phyloP scores from a whole-genome alignment of 306 rosid genomes.

The Prunus campanulata region DNA sequence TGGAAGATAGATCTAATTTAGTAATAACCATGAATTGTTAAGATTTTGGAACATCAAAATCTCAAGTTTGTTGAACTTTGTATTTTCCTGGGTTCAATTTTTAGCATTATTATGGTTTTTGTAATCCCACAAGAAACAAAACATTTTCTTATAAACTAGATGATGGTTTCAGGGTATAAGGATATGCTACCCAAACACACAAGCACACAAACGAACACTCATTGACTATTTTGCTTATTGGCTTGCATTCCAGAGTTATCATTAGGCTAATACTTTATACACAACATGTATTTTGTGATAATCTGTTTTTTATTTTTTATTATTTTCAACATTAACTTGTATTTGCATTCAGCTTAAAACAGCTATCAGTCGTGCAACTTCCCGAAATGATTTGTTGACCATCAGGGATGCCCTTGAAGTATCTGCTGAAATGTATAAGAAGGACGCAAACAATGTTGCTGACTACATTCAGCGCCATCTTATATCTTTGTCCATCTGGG shows the following conservation, averaged over 20 bases:
- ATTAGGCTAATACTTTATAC: background rate
- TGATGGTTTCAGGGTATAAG: background rate
- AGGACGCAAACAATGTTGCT: constrained; percentile 76
- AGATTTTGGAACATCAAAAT: background rate
- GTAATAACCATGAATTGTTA: background rate
- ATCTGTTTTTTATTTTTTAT: background rate
- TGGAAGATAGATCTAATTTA: background rate
- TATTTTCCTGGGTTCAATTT: background rate
- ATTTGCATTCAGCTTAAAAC: constrained; percentile 74
- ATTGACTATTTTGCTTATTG: background rate
- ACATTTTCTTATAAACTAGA: background rate
- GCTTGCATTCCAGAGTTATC: background rate
- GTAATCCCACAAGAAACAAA: background rate
- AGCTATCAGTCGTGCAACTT: constrained; percentile 88
- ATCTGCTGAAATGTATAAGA: constrained; percentile 90
- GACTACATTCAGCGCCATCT: constrained; percentile 95
- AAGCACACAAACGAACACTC: background rate
- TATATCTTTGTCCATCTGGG: constrained; percentile 92
- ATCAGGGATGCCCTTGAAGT: constrained; percentile 98
- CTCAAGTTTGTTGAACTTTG: background rate
- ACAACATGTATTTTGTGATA: background rate
- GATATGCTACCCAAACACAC: background rate
- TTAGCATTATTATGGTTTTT: background rate
- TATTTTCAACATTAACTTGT: constrained; percentile 17
- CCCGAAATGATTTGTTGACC: constrained; percentile 75